Percentiles rank a stretch among this genome's conserved stretches.
Evolutionary conservation across 345 rosid genomes (phyloP).

Genomic region (Populus alba): DNA sequence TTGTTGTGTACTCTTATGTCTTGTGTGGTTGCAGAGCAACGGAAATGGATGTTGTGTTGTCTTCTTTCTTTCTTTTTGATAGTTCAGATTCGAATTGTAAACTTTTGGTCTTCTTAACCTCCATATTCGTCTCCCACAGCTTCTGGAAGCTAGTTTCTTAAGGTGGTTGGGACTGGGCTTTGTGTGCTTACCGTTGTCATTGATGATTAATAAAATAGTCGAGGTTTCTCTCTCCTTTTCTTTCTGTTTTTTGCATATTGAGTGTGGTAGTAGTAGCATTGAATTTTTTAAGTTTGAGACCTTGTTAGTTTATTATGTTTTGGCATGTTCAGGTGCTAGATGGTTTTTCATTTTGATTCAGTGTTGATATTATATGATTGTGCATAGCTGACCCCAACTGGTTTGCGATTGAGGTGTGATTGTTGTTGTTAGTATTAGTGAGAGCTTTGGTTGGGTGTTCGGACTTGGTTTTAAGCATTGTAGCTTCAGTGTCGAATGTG

Average conservation of each 20-base stretch:
- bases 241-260: background rate
- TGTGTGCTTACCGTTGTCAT: conserved; percentile 12
- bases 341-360: background rate
- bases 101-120: background rate
- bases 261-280: conserved; percentile 3
- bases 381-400: background rate
- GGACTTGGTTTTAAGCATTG: background rate
- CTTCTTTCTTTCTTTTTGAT: background rate
- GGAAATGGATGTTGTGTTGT: background rate
- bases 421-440: background rate
- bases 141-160: conserved; percentile 19
- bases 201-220: conserved; percentile 23
- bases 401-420: background rate
- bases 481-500: background rate
- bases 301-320: background rate
- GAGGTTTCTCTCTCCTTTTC: background rate
- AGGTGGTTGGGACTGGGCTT: conserved; percentile 15
- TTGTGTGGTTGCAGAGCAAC: background rate
- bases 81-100: background rate
- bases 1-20: background rate
- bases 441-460: background rate
- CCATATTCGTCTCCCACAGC: background rate
- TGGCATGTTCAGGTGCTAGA: background rate
- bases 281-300: background rate
- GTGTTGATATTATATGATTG: background rate